A percentile compares a stretch with the other conserved stretches of the same genome.
phyloP scores from a whole-genome alignment of 2,329 filamentous ascomycete species.

The Cercospora zeina region DNA sequence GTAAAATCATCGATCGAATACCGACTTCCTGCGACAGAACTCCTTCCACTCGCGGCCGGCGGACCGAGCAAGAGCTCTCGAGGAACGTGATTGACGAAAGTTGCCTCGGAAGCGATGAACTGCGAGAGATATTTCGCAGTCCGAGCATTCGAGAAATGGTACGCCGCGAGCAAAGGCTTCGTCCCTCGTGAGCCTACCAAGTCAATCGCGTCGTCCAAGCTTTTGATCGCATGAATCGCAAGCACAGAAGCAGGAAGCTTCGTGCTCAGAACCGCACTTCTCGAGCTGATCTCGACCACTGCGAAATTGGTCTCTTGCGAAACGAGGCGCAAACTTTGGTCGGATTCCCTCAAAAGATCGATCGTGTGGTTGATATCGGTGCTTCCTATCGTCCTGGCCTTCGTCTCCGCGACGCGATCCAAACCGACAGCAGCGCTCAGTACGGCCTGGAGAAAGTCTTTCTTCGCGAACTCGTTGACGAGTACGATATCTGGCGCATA shows the following conservation, averaged over 20 bases:
- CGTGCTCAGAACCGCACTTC: constrained; percentile 23
- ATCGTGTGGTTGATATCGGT: constrained; percentile 11
- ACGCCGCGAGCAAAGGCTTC: constrained; percentile 47
- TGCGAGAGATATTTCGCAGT: constrained; percentile 62
- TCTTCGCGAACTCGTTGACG: constrained; percentile 64
- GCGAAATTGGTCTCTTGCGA: constrained; percentile 30
- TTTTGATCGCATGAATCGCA: constrained; percentile 50
- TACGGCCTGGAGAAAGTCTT: constrained; percentile 55
- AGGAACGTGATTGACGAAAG: constrained; percentile 61
- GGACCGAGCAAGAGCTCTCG: constrained; percentile 52
- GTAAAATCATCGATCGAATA: constrained; percentile 52
- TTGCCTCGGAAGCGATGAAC: constrained; percentile 53
- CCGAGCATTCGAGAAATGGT: constrained; percentile 54
- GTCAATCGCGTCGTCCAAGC: constrained; percentile 58
- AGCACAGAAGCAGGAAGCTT: constrained; percentile 51
- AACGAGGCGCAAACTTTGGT: constrained; percentile 26
- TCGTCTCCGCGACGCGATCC: constrained; percentile 22
- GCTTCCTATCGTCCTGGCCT: constrained; percentile 8
- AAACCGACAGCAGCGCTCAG: constrained; percentile 44
- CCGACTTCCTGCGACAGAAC: constrained; percentile 37
- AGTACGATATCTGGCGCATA: constrained; percentile 64
- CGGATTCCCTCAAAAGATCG: constrained; percentile 17
- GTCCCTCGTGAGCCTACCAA: constrained; percentile 36
- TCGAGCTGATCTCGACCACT: constrained; percentile 31
- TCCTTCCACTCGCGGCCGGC: constrained; percentile 40